A percentile compares a stretch with the other conserved stretches of the same genome.
phyloP scores from a whole-genome alignment of 768 basidiomycete species.

The Trametopsis cervina region DNA sequence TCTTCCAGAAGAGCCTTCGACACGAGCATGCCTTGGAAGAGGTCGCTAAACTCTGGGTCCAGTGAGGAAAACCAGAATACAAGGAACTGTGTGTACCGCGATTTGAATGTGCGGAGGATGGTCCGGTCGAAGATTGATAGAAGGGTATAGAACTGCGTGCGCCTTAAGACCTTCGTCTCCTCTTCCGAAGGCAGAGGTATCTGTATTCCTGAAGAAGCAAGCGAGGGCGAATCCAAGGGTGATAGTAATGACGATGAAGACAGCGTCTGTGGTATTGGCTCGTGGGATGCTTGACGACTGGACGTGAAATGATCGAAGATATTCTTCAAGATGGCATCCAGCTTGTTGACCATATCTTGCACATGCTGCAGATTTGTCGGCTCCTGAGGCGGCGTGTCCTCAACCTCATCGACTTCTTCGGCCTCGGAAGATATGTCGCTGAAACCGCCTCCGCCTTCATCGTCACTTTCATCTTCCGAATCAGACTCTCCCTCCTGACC shows the following conservation, averaged over 20 bases:
- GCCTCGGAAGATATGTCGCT: conserved; percentile 76
- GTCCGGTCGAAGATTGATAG: conserved; percentile 91
- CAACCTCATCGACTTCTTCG: conserved; percentile 38
- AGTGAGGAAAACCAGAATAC: conserved; percentile 94
- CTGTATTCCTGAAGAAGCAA: conserved; percentile 9
- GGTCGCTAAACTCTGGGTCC: conserved; percentile 80
- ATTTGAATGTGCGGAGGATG: conserved; percentile 93
- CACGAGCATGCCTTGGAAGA: conserved; percentile 93
- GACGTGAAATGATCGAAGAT: conserved; percentile 76
- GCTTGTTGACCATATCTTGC: conserved; percentile 84
- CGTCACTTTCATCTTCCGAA: conserved; percentile 40
- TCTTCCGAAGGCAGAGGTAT: conserved; percentile 17
- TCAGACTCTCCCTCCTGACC: conserved; percentile 69
- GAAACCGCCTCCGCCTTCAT: conserved; percentile 43
- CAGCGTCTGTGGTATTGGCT: conserved; percentile 22
- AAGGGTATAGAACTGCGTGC: conserved; percentile 76
- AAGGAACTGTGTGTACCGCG: conserved; percentile 95
- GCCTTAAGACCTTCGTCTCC: conserved; percentile 33
- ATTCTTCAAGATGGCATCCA: conserved; percentile 81
- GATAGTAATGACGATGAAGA: conserved; percentile 20
- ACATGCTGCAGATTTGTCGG: conserved; percentile 59
- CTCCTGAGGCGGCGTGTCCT: conserved; percentile 26
- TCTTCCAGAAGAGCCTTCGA: conserved; percentile 71
- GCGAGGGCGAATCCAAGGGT: conserved; percentile 6
- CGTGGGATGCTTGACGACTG: conserved; percentile 17